A percentile compares a stretch with the other conserved stretches of the same genome.
Evolutionary conservation across 306 rosid species (phyloP).

Genomic region (Nissolia schottii): DNA sequence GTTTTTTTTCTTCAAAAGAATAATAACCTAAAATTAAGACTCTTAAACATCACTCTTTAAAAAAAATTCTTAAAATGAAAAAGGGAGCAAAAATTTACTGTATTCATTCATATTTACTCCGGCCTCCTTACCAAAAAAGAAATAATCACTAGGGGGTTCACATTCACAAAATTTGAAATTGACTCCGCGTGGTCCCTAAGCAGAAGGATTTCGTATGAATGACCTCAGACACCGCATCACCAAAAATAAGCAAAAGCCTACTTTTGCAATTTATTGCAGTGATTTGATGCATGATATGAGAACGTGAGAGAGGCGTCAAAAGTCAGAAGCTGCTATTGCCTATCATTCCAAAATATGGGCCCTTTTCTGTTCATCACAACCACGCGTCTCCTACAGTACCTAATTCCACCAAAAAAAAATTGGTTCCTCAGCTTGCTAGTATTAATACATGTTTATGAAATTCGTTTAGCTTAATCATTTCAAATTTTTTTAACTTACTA

Average conservation of each 20-base stretch:
- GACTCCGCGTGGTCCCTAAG: constrained; percentile 42
- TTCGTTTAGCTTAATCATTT: background rate
- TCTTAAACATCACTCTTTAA: no score
- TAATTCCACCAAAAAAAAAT: background rate
- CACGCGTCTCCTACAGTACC: constrained; percentile 67
- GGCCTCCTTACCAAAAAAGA: no score
- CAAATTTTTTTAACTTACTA: no score
- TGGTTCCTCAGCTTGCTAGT: background rate
- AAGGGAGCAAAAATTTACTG: background rate
- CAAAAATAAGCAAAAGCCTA: constrained; percentile 43
- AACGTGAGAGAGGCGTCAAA: constrained; percentile 5
- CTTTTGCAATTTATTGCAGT: constrained; percentile 54
- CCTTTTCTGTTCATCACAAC: constrained; percentile 14
- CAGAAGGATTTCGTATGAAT: constrained; percentile 7
- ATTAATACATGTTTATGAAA: background rate
- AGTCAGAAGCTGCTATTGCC: background rate
- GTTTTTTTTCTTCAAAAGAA: no score
- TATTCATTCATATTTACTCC: no score
- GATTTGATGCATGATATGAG: constrained; percentile 9
- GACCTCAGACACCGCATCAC: constrained; percentile 16
- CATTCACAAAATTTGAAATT: no score
- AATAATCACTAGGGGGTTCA: background rate
- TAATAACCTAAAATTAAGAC: no score
- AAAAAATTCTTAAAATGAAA: background rate
- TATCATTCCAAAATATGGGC: background rate